Base-by-base conservation (phyloP, 495 filamentous ascomycete genomes). In the Tetracladium marchalianum region DNA sequence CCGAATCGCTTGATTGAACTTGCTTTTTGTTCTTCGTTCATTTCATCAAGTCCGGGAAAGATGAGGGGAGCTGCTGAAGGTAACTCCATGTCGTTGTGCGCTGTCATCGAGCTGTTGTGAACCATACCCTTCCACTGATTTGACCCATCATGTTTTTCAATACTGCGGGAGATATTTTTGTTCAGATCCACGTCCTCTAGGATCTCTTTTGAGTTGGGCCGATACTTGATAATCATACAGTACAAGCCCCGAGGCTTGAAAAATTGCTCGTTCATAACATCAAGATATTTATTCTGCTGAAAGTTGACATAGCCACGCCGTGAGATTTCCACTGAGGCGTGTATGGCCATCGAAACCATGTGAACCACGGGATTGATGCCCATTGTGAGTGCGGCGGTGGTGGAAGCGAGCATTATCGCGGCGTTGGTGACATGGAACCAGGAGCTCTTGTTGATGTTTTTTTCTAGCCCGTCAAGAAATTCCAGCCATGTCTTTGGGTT, bases 171-270 rank as follows among this genome's bases (percentile, higher is more conserved):
- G 45, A 63, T 38, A 54, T 52, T 17, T 56, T 62, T 24, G 36
- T 57, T 57, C 53, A 59, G 61, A 31, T 71, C 64, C 31, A 65
- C 56, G 4, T 53, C 35, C 11, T 55, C 55, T 7, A 53, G 53
- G 5, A 66, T 53, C 2, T 54, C 41, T 4, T 53, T 39, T 0
- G 56, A 58, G 10, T 71, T 62, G 1, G 74, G 69, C 16, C 75
- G 71, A 59, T 72, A 80, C 8, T 73, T 74, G 72, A 83, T 76
- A 31, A 83, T 61, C 5, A 82, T 57, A 44, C 70, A 75, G 57
- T 71, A 80, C 0, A 82, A 65, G 6, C 78, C 79, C 13, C 69
- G 72, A 0, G 78, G 78, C 24, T 62, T 64, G 61, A 81, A 82
- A 37, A 79, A 67, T 31, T 73, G 63, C 6, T 71, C 59, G 59